Evolutionary conservation across 1,284 basidiomycete species (phyloP).

Genomic region (Cutaneotrichosporon sp.): DNA sequence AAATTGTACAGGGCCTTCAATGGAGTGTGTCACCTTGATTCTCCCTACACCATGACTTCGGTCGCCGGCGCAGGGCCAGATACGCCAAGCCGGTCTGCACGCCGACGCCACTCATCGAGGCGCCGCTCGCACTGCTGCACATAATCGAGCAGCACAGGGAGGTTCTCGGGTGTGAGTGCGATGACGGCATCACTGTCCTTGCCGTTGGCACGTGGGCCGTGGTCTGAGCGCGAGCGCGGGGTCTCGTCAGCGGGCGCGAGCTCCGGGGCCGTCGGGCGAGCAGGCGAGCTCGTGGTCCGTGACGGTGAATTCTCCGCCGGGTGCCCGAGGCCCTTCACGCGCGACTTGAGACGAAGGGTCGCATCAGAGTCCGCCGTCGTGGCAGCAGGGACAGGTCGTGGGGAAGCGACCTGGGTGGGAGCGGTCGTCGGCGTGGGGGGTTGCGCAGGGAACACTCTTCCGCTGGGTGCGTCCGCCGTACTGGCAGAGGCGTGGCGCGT

Average conservation of each 20-base stretch:
- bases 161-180: slow-evolving; percentile 42
- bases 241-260: slow-evolving; percentile 6
- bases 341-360: slow-evolving; percentile 15
- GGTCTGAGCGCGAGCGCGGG: slow-evolving; percentile 13
- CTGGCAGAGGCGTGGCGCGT: background rate
- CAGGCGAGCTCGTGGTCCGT: slow-evolving; percentile 10
- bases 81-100: slow-evolving; percentile 12
- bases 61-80: background rate
- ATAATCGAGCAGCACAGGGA: slow-evolving; percentile 40
- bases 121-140: slow-evolving; percentile 38
- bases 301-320: slow-evolving; percentile 12
- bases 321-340: slow-evolving; percentile 14
- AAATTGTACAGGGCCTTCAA: background rate
- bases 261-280: background rate
- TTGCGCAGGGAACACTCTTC: background rate
- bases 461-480: background rate
- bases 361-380: slow-evolving; percentile 6
- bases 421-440: background rate
- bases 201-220: background rate
- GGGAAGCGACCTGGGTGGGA: background rate
- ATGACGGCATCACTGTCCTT: slow-evolving; percentile 18
- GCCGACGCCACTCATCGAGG: slow-evolving; percentile 34
- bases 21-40: background rate
- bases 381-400: background rate
- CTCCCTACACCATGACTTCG: background rate